Evolutionary conservation across 106 monocot genomes (phyloP).

Genomic region (Vanilla planifolia): DNA sequence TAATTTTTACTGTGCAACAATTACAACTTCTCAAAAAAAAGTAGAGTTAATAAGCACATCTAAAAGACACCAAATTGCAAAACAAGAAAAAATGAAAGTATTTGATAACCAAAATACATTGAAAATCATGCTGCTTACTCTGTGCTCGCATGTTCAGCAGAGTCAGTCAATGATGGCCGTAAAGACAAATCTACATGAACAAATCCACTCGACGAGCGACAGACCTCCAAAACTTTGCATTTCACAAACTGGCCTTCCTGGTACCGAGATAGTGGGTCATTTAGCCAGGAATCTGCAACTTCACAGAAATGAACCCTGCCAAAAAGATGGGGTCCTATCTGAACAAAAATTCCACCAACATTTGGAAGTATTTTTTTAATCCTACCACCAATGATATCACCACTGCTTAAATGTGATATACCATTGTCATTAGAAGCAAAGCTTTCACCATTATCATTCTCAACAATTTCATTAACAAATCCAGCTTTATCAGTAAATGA

Average conservation of each 20-base stretch:
- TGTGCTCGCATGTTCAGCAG: not conserved
- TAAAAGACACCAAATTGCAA: no score
- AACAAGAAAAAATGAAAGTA: not conserved
- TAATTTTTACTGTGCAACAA: no score
- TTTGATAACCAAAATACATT: not conserved
- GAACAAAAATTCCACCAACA: constrained; percentile 81
- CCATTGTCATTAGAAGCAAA: constrained; percentile 10
- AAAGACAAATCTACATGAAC: constrained; percentile 84
- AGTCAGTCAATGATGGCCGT: constrained; percentile 25
- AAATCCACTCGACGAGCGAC: constrained; percentile 42
- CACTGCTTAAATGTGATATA: constrained; percentile 38
- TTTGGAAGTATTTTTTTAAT: constrained; percentile 78
- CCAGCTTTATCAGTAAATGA: not conserved
- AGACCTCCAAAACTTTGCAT: constrained; percentile 70
- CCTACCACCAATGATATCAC: constrained; percentile 69
- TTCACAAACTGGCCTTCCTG: constrained; percentile 83
- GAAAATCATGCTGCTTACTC: constrained; percentile 37
- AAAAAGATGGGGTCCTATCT: constrained; percentile 82
- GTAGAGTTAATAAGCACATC: no score
- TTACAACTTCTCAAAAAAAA: no score
- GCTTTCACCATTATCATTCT: constrained; percentile 11
- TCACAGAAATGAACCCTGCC: constrained; percentile 92
- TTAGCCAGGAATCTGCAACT: constrained; percentile 52
- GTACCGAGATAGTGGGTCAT: constrained; percentile 51
- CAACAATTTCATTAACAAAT: not conserved